Evolutionary conservation across 2,329 filamentous ascomycete genomes (phyloP), one percentile per base, ranked within the genome.

Genomic region (Exophiala viscosa): DNA sequence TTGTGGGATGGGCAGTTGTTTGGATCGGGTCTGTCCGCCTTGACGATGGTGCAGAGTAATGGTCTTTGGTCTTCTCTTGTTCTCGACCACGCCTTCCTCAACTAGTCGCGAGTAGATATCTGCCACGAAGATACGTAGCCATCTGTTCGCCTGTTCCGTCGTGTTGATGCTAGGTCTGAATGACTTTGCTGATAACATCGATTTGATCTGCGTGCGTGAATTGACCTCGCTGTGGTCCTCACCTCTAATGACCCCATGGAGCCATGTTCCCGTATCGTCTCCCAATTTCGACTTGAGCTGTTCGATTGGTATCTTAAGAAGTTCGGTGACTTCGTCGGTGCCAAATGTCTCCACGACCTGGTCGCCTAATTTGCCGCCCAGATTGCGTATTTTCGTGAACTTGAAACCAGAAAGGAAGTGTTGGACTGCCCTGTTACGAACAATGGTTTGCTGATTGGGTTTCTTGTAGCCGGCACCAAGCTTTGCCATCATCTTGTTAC

Each of bases 401-500:
- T 95, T 96, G 76, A 95, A 90, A 13, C 82, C 82, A 7, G 81
- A 81, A 38, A 99, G 74, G 65, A 99, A 99, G 39, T 86, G 78
- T 57, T 84, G 77, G 2, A 90, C 78, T 1, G 92, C 92, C 42
- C 90, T 83, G 66, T 89, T 92, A 18, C 93, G 86, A 44, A 99
- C 84, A n/a, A 97, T 83, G 0, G 92, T 97, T 71, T 99, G 93
- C 61, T 87, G 83, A 66, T 96, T 93, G 32, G 93, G 93, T 69
- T 99, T 99, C 72, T 90, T 91, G 73, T 91, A 84, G 5, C 82
- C 90, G 18, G 90, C 95, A 28, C 92, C 93, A 51, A 99, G 75
- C 73, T 99, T 99, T 57, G 91, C 90, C 55, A 99, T 77, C 81
- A 96, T 90, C 72, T 97, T 99, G 75, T 96, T 99, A 59, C 81